Conservation (phyloP, 352 stramenopile genomes). For the Aphanomyces euteiches region DNA sequence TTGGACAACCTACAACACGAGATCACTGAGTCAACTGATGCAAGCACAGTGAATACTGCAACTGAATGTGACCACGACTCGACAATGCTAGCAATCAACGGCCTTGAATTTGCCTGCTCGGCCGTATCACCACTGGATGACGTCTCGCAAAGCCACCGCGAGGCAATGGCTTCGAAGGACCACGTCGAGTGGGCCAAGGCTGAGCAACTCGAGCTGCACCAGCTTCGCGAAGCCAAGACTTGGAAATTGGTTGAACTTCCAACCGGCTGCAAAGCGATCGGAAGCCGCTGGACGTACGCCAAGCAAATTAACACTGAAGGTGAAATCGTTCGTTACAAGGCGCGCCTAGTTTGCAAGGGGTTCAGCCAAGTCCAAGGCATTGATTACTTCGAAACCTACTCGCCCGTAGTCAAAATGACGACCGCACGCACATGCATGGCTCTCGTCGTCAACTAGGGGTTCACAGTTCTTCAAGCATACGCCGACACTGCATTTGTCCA, state of each 20-base stretch:
- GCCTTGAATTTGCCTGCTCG: no score
- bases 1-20: background rate
- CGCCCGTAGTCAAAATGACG: slow-evolving; percentile 45
- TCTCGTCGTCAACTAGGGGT: slow-evolving; percentile 22
- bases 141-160: background rate
- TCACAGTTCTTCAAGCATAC: no score
- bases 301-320: no score
- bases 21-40: background rate
- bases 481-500: no score
- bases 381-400: no score
- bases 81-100: background rate
- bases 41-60: background rate
- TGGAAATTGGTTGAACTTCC: background rate
- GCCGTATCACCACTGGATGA: background rate
- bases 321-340: no score
- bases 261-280: slow-evolving; percentile 27
- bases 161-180: no score
- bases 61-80: background rate
- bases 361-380: no score
- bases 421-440: slow-evolving; percentile 36
- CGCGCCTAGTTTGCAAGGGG: no score
- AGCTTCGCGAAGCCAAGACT: no score
- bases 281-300: slow-evolving; percentile 37
- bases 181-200: background rate
- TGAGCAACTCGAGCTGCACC: background rate